Base-by-base conservation (phyloP, 148 eudicot species). In the Simmondsia chinensis region DNA sequence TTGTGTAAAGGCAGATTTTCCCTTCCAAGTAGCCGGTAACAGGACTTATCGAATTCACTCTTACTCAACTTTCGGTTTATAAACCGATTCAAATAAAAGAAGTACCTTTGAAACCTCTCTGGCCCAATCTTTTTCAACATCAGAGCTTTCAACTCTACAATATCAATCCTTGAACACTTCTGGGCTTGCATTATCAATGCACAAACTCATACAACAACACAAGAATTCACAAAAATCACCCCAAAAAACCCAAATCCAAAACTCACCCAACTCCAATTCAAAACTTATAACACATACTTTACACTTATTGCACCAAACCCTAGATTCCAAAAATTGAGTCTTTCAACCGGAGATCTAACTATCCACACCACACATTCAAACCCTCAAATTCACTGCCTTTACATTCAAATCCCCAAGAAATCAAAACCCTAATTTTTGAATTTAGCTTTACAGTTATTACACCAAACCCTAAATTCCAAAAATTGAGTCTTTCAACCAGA, bases 1-100 rank as follows among this genome's bases (percentile, higher is more conserved):
- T 78, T 77, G 66, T 77, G 84, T 50, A 77, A 35, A 17, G 57
- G 60, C 23, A 77, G 48, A 50, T 73, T 70, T 50, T 77, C 84
- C 61, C 71, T 66, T 51, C 84, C 79, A 37, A 77, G 56, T 29
- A 67, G n/a, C 43, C 71, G 67, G 50, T 48, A 31, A 56, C 84
- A 77, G 20, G 59, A 53, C 57, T 54, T 73, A 34, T 73, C 70
- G 43, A 73, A 77, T 37, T 77, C 79, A 45, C 33, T 54, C 66
- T 77, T 73, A 33, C 71, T 53, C 38, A 73, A 30, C 65, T 66
- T 77, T 53, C 59, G 68, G 60, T 54, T 70, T 32, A 77, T 59
- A 20, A 70, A 70, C 37, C 70, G 59, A 57, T 63, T 66, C 56
- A 73, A 54, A 52, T 46, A 55, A 50, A 48, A 33, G 28, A 70